phyloP scores from a whole-genome alignment of 441 rosid genomes.

The Hura crepitans region DNA sequence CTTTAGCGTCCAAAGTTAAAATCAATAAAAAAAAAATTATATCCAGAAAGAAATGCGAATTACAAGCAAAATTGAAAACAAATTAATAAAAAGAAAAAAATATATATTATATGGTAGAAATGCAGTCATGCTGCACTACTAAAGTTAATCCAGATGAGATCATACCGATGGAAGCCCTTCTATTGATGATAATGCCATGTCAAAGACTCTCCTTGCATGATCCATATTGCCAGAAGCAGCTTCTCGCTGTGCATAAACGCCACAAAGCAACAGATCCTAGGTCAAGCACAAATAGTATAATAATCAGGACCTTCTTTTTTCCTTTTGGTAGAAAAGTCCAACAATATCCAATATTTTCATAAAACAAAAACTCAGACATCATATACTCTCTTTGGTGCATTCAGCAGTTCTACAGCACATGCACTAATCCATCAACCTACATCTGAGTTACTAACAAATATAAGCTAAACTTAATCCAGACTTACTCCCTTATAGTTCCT shows the following conservation, averaged over 20 bases:
- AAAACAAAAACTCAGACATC: not conserved
- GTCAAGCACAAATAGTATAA: not conserved
- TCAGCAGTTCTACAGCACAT: not conserved
- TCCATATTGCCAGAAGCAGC: conserved; percentile 77
- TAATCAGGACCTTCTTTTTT: not conserved
- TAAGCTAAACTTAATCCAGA: not conserved
- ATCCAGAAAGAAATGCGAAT: not conserved
- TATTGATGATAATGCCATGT: conserved; percentile 83
- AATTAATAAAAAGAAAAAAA: not conserved
- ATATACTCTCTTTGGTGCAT: not conserved
- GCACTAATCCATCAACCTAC: not conserved
- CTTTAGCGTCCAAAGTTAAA: no score
- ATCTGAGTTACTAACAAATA: not conserved
- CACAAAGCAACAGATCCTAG: conserved; percentile 90
- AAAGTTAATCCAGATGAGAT: not conserved
- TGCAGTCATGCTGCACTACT: not conserved
- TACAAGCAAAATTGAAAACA: not conserved
- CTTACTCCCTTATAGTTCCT: not conserved
- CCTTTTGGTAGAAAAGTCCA: not conserved
- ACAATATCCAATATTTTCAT: conserved; percentile 7
- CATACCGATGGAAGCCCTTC: conserved; percentile 66
- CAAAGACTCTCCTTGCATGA: conserved; percentile 86
- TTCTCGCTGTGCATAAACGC: conserved; percentile 92
- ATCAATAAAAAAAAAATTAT: not conserved
- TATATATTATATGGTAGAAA: not conserved